Evolutionary conservation across 805 yeast genomes (phyloP).

Genomic region (Candida golubevii): DNA sequence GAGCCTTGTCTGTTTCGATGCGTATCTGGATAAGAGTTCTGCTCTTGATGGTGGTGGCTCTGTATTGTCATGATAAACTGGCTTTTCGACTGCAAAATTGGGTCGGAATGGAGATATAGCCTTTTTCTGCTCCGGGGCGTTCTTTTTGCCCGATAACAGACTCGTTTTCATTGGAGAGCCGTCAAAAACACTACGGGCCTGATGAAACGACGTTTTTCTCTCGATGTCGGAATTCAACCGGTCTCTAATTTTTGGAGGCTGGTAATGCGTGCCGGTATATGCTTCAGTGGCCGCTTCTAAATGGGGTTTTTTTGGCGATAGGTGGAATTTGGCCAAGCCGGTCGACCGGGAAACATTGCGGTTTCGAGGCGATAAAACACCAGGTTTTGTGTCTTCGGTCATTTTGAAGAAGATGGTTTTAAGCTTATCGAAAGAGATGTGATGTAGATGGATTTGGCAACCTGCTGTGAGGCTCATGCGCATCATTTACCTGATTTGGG

Average conservation of each 20-base stretch:
- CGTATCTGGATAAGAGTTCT: conserved; percentile 26
- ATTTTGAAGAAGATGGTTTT: background rate
- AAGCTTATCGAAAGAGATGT: too few species aligned
- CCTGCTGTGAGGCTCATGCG: background rate
- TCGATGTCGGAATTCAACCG: conserved; percentile 1
- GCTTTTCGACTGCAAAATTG: conserved; percentile 5
- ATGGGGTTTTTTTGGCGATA: conserved; percentile 5
- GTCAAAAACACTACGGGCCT: conserved; percentile 6
- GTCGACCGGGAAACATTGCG: conserved; percentile 48
- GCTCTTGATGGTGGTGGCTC: background rate
- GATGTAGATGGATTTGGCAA: too few species aligned
- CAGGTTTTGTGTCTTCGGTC: background rate
- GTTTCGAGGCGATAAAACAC: conserved; percentile 6
- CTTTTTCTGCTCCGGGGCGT: background rate
- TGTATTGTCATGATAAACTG: background rate
- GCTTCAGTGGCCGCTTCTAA: background rate
- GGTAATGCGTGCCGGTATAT: background rate
- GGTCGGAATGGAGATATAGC: conserved; percentile 4
- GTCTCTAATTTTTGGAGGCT: conserved; percentile 1
- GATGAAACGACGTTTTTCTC: conserved; percentile 4
- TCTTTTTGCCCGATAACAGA: too few species aligned
- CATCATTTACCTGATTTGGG: conserved; percentile 8
- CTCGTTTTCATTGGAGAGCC: background rate
- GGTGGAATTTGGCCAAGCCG: conserved; percentile 25
- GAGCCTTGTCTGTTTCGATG: conserved; percentile 52